phyloP scores from a whole-genome alignment of 495 filamentous ascomycete genomes.

The Jackrogersella multiformis region DNA sequence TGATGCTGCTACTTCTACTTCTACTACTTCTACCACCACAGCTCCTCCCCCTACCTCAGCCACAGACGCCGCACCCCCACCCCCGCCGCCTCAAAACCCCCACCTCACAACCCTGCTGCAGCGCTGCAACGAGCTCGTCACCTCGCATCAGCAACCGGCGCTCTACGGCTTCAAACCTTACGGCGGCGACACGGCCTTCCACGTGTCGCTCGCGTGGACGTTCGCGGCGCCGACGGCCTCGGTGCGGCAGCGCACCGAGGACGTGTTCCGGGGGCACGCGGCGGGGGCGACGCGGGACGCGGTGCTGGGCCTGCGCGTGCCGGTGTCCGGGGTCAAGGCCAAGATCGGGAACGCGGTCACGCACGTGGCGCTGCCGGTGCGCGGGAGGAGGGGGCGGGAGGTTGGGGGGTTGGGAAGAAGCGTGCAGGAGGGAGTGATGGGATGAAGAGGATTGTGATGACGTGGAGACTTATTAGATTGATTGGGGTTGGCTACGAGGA shows the following conservation, averaged over 20 bases:
- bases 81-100: slow-evolving; percentile 46
- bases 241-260: slow-evolving; percentile 45
- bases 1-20: background rate
- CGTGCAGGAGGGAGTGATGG: background rate
- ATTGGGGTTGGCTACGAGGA: background rate
- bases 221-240: slow-evolving; percentile 59
- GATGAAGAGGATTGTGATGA: background rate
- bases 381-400: slow-evolving; percentile 21
- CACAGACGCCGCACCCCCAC: background rate
- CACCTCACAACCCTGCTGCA: slow-evolving; percentile 70
- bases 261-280: slow-evolving; percentile 40
- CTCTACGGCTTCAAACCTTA: slow-evolving; percentile 63
- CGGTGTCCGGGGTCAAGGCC: slow-evolving; percentile 67
- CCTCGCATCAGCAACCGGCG: slow-evolving; percentile 70
- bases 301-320: slow-evolving; percentile 47
- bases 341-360: slow-evolving; percentile 82
- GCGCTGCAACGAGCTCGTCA: slow-evolving; percentile 69
- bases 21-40: no score
- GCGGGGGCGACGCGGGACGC: slow-evolving; percentile 3
- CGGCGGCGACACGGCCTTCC: slow-evolving; percentile 66
- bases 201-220: slow-evolving; percentile 84
- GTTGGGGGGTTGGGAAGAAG: no score
- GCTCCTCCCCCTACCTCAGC: no score
- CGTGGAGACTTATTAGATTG: background rate
- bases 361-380: slow-evolving; percentile 57